A percentile compares a stretch with the other conserved stretches of the same genome.
Evolutionary conservation across 129 eudicot species (phyloP).

Genomic region (Smallanthus sonchifolius): DNA sequence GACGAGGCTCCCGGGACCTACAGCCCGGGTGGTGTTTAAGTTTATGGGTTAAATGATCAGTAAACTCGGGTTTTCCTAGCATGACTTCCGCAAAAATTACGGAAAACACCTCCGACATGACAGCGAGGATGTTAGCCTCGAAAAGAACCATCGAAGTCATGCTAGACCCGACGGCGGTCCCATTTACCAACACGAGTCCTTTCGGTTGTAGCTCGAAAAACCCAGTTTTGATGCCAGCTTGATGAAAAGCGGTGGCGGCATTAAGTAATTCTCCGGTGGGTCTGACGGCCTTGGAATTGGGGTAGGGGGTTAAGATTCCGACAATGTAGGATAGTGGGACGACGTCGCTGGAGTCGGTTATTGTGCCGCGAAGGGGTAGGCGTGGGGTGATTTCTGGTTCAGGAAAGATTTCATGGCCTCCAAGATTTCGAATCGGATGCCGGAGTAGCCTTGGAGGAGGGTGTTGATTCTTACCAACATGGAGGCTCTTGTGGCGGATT

Average conservation of each 20-base stretch:
- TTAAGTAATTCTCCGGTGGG: conserved; percentile 44
- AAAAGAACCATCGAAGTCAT: conserved; percentile 63
- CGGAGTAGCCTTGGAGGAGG: no score
- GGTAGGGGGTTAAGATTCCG: conserved; percentile 53
- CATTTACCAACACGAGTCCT: conserved; percentile 56
- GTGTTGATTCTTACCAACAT: no score
- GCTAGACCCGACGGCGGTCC: conserved; percentile 74
- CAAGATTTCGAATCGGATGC: no score
- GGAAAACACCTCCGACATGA: conserved; percentile 52
- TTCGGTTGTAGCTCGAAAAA: conserved; percentile 66
- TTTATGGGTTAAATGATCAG: conserved; percentile 65
- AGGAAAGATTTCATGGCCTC: no score
- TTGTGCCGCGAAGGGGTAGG: conserved; percentile 63
- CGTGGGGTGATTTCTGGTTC: conserved; percentile 67
- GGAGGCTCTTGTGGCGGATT: no score
- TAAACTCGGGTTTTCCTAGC: no score
- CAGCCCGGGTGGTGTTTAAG: conserved; percentile 73
- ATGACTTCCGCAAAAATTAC: conserved; percentile 67
- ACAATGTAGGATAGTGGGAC: conserved; percentile 76
- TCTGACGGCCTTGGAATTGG: conserved; percentile 60
- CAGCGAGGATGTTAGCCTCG: conserved; percentile 58
- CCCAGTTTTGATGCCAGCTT: conserved; percentile 37
- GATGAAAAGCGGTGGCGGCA: conserved; percentile 39
- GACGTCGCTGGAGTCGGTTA: conserved; percentile 65
- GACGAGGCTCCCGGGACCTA: no score